Evolutionary conservation across 768 basidiomycete genomes (phyloP), one percentile per base, ranked within the genome.

Genomic region (Lentinula boryana): DNA sequence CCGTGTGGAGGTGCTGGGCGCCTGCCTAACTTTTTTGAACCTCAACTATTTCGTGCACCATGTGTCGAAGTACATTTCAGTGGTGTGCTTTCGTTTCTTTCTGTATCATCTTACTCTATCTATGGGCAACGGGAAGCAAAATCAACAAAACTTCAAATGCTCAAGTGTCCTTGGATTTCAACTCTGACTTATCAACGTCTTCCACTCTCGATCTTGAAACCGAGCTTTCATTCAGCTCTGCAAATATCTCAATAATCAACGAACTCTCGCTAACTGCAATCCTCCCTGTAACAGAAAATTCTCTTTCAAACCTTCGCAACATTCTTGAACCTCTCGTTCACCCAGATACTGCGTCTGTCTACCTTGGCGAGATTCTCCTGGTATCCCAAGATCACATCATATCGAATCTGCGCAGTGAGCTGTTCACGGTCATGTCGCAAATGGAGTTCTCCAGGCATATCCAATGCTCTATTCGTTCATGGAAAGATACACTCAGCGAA

Each of bases 291-390:
- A 58, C 57, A 4, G 18, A 18, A 8, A 9, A 27, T 0, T 58
- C 57, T 33, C 48, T 58, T 48, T 27, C 57, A 16, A 36, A 48
- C 18, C 23, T 58, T n/a, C 57, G 44, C 48, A 16, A 33, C 36
- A 49, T 49, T 40, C 36, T 58, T 18, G 16, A 13, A 46, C 46
- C 57, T 18, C 23, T 58, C 4, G 43, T 49, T 58, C 57, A 58
- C n/a, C 57, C 57, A 21, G 21, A 46, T 8, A 33, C 57, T 31
- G 40, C 55, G 21, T 56, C 55, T 23, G 23, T 32, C 40, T 38
- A 27, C 40, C 44, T 58, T 4, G 44, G 44, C 21, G 44, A 58
- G 49, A 58, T 58, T 18, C 57, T 58, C 38, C 57, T 58, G 8
- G 57, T 58, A 15, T 23, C 57, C 8, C 57, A 46, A 46, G 57